Percentiles rank a stretch among this genome's conserved stretches.
phyloP scores from a whole-genome alignment of 2,329 filamentous ascomycete genomes.

The Coniochaeta pulveracea region DNA sequence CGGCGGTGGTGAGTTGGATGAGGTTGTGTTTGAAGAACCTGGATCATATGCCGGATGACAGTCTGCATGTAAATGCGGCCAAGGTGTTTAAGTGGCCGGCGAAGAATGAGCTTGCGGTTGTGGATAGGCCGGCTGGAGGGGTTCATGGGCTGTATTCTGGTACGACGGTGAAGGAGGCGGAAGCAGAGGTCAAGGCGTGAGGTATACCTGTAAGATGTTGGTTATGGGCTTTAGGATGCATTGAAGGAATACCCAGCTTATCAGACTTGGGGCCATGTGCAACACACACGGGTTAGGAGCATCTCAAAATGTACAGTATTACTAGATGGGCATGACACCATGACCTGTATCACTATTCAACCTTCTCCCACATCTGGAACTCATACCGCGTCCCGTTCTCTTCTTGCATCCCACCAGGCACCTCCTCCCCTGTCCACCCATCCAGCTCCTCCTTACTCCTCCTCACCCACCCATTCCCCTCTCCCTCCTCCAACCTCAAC shows the following conservation, averaged over 20 bases:
- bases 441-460: conserved; percentile 40
- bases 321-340: too few relatives aligned
- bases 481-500: conserved; percentile 33
- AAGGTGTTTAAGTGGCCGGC: conserved; percentile 32
- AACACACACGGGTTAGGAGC: too few relatives aligned
- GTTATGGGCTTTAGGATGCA: too few relatives aligned
- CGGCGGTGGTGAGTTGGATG: conserved; percentile 47
- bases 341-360: conserved; percentile 9
- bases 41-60: conserved; percentile 36
- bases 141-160: conserved; percentile 21
- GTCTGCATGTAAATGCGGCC: conserved; percentile 17
- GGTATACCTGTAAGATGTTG: too few relatives aligned
- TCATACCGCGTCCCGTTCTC: conserved; percentile 57
- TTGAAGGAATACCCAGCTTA: too few relatives aligned
- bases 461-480: conserved; percentile 40
- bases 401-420: conserved; percentile 41
- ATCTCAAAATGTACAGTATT: too few relatives aligned
- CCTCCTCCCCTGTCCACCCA: conserved; percentile 54
- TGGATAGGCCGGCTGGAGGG: conserved; percentile 29
- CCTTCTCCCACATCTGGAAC: conserved; percentile 64
- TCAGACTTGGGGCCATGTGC: too few relatives aligned
- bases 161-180: conserved; percentile 4
- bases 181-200: conserved; percentile 10
- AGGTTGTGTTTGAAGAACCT: conserved; percentile 33
- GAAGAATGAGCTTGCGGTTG: conserved; percentile 22